Base-by-base conservation (phyloP, 345 rosid genomes). In the Lepidium didymum region DNA sequence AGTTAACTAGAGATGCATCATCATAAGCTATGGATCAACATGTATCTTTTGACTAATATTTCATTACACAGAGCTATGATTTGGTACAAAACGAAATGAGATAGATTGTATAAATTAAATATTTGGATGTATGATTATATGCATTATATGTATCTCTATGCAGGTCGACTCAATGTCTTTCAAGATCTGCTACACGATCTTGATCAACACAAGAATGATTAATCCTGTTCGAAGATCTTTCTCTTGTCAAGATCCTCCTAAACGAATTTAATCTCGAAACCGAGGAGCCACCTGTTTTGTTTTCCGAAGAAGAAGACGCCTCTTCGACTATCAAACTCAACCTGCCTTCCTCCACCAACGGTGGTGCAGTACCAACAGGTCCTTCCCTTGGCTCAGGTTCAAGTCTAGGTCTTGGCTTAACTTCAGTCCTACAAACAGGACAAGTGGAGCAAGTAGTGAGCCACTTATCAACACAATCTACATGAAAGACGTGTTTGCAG, bases 391-490 rank as follows among this genome's bases (percentile, higher is more conserved):
- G 86, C 73, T 66, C 81, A 60, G 83, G 87, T 68, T 41, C 78
- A 64, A 83, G 67, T 72, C 68, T 45, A 11, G n/a, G 61, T 21
- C 72, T 57, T 2, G 96, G 97, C 81, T 79, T 79, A 33, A 80
- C 97, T 78, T 84, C 93, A 0, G 85, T 69, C 6, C 97, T 87
- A 70, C 97, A 91, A 65, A 89, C 72, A 0, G 97, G 97, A 54
- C 97, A 89, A 1, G 87, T 88, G 8, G 92, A 78, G 45, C 81
- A 84, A 12, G 84, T 81, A 45, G 69, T 44, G 60, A 91, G 62
- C 97, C 96, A 91, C 43, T 54, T 80, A 56, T 91, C 90, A 2
- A 91, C 73, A 69, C 97, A 91, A 54, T 82, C 85, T 0, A 75
- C 86, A 16, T 89, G 96, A 46, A 91, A 91, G 15, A 71, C 66